Evolutionary conservation across 768 basidiomycete genomes (phyloP).

Genomic region (Rhizopogon roseolus): DNA sequence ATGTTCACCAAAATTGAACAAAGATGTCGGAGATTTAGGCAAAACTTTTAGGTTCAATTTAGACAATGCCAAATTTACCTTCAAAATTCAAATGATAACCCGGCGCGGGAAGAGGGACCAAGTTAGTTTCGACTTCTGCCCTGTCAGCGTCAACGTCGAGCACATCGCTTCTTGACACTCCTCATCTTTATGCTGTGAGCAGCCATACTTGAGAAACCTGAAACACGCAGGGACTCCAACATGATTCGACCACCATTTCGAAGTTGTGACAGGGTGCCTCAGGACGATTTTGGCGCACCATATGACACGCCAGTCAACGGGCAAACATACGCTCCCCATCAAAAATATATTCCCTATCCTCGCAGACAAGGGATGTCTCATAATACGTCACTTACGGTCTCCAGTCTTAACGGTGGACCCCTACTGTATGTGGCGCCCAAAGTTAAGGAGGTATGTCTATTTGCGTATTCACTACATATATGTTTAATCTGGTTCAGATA

Average conservation of each 20-base stretch:
- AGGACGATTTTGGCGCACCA: background rate
- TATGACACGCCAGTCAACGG: background rate
- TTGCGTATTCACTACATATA: background rate
- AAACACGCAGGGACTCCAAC: background rate
- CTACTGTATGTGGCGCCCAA: background rate
- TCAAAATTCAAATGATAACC: no score
- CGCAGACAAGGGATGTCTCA: background rate
- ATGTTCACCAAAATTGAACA: no score
- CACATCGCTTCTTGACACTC: background rate
- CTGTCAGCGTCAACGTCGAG: background rate
- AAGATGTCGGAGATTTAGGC: no score
- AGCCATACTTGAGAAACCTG: background rate
- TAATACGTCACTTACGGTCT: background rate
- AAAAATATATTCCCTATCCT: background rate
- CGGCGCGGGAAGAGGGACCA: no score
- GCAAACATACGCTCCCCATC: background rate
- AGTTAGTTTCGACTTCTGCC: no score
- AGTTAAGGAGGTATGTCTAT: background rate
- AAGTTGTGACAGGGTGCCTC: no score
- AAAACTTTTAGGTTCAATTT: no score
- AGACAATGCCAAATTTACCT: no score
- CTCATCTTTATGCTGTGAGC: background rate
- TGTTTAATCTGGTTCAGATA: background rate
- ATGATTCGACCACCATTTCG: background rate
- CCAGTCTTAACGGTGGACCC: background rate